phyloP scores from a whole-genome alignment of 2,329 filamentous ascomycete species.

The Sporothrix protearum region DNA sequence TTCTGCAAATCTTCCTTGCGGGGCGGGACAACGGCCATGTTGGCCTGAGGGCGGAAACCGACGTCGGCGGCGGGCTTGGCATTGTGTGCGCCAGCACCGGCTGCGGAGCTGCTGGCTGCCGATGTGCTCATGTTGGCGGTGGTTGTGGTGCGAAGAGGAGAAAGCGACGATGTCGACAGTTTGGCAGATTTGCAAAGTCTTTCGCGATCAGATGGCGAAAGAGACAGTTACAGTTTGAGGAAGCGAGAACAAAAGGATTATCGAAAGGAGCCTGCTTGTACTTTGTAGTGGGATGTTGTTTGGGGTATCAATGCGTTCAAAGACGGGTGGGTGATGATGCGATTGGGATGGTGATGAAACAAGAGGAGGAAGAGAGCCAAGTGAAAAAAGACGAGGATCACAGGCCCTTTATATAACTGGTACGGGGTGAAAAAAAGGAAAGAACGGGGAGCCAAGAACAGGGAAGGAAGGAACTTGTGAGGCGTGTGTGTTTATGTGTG shows the following conservation, averaged over 20 bases:
- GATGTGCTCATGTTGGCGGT: slow-evolving; percentile 11
- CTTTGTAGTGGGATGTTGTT: background rate
- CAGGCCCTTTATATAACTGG: slow-evolving; percentile 9
- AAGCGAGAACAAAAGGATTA: background rate
- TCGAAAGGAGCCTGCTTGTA: background rate
- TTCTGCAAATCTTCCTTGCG: slow-evolving; percentile 79
- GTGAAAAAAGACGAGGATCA: slow-evolving; percentile 11
- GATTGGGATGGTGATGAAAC: slow-evolving; percentile 2
- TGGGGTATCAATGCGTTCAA: background rate
- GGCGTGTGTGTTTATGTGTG: background rate
- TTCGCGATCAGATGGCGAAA: background rate
- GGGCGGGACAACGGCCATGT: slow-evolving; percentile 73
- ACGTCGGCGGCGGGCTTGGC: slow-evolving; percentile 18
- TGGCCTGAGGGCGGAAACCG: slow-evolving; percentile 49
- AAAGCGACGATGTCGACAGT: background rate
- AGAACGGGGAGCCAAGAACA: background rate
- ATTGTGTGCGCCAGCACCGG: background rate
- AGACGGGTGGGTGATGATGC: background rate
- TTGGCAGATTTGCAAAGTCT: background rate
- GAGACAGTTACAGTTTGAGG: background rate
- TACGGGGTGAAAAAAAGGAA: background rate
- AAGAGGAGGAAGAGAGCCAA: background rate
- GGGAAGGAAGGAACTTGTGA: background rate
- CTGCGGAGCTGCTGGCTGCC: background rate
- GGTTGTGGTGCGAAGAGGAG: background rate